Evolutionary conservation across 371 early-diverging fungal species (phyloP).

Genomic region (Mucor velutinosus): DNA sequence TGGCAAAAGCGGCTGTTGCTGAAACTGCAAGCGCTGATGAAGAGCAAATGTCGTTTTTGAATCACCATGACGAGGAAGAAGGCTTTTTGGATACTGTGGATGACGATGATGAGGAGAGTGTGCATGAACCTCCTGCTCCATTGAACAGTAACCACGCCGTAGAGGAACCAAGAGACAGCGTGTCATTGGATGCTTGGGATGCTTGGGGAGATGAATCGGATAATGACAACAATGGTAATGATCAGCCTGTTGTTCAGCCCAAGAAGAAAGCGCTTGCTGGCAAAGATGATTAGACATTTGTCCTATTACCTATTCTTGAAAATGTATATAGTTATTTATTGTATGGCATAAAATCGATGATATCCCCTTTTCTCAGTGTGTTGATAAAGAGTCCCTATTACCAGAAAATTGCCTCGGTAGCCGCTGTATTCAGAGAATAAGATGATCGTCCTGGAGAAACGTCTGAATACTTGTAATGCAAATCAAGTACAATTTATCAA

Average conservation of each 20-base stretch:
- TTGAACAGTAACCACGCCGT: not conserved
- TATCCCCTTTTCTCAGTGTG: not conserved
- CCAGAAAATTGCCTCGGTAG: too few relatives aligned
- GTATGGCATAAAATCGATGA: not conserved
- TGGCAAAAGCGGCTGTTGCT: constrained; percentile 54
- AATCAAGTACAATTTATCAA: too few relatives aligned
- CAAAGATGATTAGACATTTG: not conserved
- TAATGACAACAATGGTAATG: not conserved
- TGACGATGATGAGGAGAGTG: not conserved
- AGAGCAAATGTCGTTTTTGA: constrained; percentile 5
- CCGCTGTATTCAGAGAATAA: not conserved
- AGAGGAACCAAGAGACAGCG: not conserved
- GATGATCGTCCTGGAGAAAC: too few relatives aligned
- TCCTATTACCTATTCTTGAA: not conserved
- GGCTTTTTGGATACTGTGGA: constrained; percentile 4
- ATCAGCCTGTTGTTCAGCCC: not conserved
- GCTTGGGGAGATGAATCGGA: constrained; percentile 12
- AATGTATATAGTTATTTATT: constrained; percentile 2
- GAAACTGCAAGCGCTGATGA: constrained; percentile 26
- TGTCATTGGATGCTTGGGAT: constrained; percentile 14
- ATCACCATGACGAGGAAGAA: constrained; percentile 7
- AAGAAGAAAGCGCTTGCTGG: not conserved
- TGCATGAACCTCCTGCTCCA: not conserved
- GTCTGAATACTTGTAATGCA: too few relatives aligned
- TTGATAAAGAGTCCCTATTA: too few relatives aligned